Evolutionary conservation across 2,329 filamentous ascomycete species (phyloP), one percentile per base, ranked within the genome.

Genomic region (Aspergillus uvarum): DNA sequence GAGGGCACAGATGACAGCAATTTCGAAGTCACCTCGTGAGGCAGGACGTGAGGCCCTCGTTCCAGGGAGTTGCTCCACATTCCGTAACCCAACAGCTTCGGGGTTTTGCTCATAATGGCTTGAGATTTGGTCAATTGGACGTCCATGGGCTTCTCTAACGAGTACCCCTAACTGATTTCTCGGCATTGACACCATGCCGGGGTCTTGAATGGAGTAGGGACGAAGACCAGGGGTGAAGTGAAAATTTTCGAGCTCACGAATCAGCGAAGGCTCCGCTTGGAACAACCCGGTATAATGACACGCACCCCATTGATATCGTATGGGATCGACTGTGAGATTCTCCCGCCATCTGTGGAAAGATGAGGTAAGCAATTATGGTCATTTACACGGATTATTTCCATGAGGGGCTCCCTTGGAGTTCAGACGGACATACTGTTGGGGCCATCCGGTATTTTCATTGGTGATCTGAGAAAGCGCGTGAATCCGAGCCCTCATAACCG

Each of bases 1-100:
- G 0, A 66, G 60, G 1, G 66, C 60, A 35, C 66, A 68, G n/a
- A 68, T 59, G 2, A 66, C 61, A 1, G 61, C 63, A 10, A 68
- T 54, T 3, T 57, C 31, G 16, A 66, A 68, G 6, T 61, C 59
- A 1, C 32, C 11, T 0, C 58, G 53, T 5, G 0, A 35, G 26
- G 2, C 2, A 8, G 48, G 48, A 16, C 48, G 48, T 22, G 29
- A 26, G 5, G 29, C 29, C 5, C 10, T 31, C 10, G 29, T 5
- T 10, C 29, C 29, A 10, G 10, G 29, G 29, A 31, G 29, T 31
- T 5, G 29, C 29, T 31, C n/a, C n/a, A n/a, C n/a, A n/a, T n/a
- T n/a, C n/a, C n/a, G n/a, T 47, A 19, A 2, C 16, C 19, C 24
- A 47, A 22, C 44, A 21, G 44, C 44, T 47, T 47, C 16, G 16